These are phyloP conservation scores for Irpex lacteus DNA, from an alignment of 1,284 basidiomycete genomes.

Conservation along the genomic window DNA sequence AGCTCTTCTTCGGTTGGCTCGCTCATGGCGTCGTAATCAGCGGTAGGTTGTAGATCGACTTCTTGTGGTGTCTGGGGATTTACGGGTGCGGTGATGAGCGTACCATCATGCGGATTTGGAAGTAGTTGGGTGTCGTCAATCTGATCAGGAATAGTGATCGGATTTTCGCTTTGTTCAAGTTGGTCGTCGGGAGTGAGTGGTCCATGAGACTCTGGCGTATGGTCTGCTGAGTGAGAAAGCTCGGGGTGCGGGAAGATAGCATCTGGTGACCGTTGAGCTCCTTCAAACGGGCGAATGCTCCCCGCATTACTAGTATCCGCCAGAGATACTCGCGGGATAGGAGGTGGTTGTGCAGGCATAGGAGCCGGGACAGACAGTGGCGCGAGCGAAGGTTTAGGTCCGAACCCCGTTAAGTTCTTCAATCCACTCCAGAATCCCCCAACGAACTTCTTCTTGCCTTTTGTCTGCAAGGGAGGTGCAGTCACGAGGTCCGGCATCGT, in stretches of 20 bases:
- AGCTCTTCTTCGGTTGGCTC: slow-evolving; percentile 18
- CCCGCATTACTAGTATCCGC: background rate
- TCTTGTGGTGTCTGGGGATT: slow-evolving; percentile 19
- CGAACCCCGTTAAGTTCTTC: background rate
- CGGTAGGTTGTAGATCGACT: slow-evolving; percentile 22
- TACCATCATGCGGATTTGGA: slow-evolving; percentile 13
- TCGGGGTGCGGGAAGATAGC: background rate
- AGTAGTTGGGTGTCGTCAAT: slow-evolving; percentile 6
- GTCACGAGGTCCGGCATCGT: background rate
- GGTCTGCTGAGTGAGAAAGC: background rate
- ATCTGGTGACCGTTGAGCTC: background rate
- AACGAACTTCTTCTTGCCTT: slow-evolving; percentile 4
- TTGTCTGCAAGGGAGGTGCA: background rate
- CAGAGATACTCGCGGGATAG: background rate
- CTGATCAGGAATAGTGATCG: background rate
- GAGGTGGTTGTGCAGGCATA: background rate
- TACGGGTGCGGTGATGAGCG: slow-evolving; percentile 10
- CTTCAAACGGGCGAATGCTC: background rate
- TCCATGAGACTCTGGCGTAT: background rate
- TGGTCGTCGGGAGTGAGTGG: background rate
- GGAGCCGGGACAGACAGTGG: background rate
- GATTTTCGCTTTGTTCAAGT: slow-evolving; percentile 7
- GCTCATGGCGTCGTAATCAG: slow-evolving; percentile 34
- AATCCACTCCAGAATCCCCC: background rate
- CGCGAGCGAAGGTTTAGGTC: background rate